Percentiles rank a stretch among this genome's conserved stretches.
Conservation (phyloP, 2,329 filamentous ascomycete species). For the Alternaria infectoria region DNA sequence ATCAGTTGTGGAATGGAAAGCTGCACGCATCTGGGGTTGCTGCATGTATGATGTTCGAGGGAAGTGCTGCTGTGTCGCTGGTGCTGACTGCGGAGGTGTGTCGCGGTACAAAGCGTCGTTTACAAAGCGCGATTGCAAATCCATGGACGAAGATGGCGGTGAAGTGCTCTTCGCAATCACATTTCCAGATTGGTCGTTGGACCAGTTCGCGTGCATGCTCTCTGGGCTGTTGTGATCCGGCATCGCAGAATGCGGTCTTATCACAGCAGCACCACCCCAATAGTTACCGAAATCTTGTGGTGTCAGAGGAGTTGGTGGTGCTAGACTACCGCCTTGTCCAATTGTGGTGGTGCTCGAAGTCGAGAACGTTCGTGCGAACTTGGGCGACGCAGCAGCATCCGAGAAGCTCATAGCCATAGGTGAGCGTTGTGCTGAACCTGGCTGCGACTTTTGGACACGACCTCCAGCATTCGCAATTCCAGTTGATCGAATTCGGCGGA, state of each 20-base stretch:
- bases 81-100: constrained; percentile 59
- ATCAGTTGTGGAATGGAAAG: constrained; percentile 44
- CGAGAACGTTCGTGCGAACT: constrained; percentile 50
- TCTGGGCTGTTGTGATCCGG: constrained; percentile 50
- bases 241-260: constrained; percentile 37
- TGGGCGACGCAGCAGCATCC: constrained; percentile 56
- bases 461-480: constrained; percentile 53
- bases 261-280: constrained; percentile 49
- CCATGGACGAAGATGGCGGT: constrained; percentile 55
- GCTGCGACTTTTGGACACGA: constrained; percentile 55
- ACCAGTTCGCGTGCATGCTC: constrained; percentile 44
- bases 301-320: constrained; percentile 57
- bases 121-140: constrained; percentile 37
- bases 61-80: constrained; percentile 57
- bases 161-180: constrained; percentile 48
- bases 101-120: constrained; percentile 50
- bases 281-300: constrained; percentile 50
- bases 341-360: constrained; percentile 45
- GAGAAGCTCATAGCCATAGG: constrained; percentile 55
- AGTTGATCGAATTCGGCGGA: constrained; percentile 57
- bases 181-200: constrained; percentile 44
- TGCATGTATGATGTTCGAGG: constrained; percentile 46
- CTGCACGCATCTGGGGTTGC: constrained; percentile 39
- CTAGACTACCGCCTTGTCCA: constrained; percentile 49
- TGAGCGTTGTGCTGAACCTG: constrained; percentile 56